Base-by-base conservation (phyloP, 371 early-diverging fungal species). In the Blastocladiella emersonii region DNA sequence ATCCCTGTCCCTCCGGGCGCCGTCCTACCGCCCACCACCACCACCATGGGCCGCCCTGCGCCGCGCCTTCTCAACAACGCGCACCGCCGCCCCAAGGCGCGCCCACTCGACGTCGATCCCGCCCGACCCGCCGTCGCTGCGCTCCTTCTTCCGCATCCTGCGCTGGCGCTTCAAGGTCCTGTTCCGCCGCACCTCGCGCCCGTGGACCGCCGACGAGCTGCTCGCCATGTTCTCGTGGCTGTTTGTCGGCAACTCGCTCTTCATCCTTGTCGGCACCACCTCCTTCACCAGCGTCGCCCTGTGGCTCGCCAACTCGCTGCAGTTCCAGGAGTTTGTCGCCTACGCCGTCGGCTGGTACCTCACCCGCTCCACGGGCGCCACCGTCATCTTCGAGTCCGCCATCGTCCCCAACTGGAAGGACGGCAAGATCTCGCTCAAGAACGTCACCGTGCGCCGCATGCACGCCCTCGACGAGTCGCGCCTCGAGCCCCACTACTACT, bases 391-490 rank as follows among this genome's bases (percentile, higher is more conserved):
- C 65, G 95, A 92, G 56, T 86, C 90, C 3, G 92, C 93, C 7
- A 91, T 95, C 62, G 81, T 88, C 7, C 98, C 98, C 6, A 88
- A 88, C 45, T 97, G 95, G 95, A 81, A 87, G 61, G 86, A 86
- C 30, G 94, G 95, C 12, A 83, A 85, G 30, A 93, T 97, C 59
- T 76, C 88, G 12, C 79, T 97, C 37, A 85, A 81, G 57, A 90
- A 95, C 68, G 92, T 97, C 1, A 71, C 74, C 8, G 71, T 89
- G 61, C 68, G 75, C 57, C 70, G 79, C 65, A 44, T 36, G 36
- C 48, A 34, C 12, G 66, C 59, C n/a, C 41, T 66, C 17, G 66
- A 34, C 25, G 65, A 66, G 56, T 36, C 37, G 27, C 10, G 7
- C 23, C 64, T 41, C 21, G 59, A n/a, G n/a, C 34, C 34, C 17